phyloP scores from a whole-genome alignment of 805 yeast species.

The Cyberlindnera nakhonratchasimensis region DNA sequence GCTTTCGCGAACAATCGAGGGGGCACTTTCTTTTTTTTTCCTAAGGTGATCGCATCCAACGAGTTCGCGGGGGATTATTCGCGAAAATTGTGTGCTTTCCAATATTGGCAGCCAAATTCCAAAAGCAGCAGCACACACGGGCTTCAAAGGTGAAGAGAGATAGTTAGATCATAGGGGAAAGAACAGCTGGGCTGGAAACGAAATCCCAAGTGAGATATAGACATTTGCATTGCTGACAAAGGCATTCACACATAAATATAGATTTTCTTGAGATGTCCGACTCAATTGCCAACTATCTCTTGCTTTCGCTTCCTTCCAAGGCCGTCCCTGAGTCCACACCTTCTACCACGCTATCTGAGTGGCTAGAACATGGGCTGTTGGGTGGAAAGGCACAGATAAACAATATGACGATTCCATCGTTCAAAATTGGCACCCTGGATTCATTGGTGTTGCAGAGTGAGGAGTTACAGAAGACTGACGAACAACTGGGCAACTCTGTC shows the following conservation, averaged over 20 bases:
- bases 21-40: background rate
- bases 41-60: background rate
- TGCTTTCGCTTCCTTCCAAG: slow-evolving; percentile 53
- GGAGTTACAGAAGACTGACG: slow-evolving; percentile 78
- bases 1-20: background rate
- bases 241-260: background rate
- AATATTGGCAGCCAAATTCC: background rate
- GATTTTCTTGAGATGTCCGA: slow-evolving; percentile 24
- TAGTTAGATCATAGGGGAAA: background rate
- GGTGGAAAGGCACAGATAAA: slow-evolving; percentile 58
- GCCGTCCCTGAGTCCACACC: slow-evolving; percentile 53
- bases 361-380: slow-evolving; percentile 54
- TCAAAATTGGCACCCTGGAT: slow-evolving; percentile 94
- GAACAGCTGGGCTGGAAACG: slow-evolving; percentile 2
- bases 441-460: slow-evolving; percentile 87
- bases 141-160: background rate
- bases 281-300: slow-evolving; percentile 41
- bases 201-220: background rate
- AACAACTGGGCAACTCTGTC: slow-evolving; percentile 67
- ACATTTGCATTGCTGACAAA: background rate
- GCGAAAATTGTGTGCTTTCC: background rate
- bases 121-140: slow-evolving; percentile 3
- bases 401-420: slow-evolving; percentile 67
- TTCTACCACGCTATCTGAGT: slow-evolving; percentile 39
- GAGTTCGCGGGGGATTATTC: slow-evolving; percentile 6